Evolutionary conservation across 768 basidiomycete genomes (phyloP).

Genomic region (Imleria badia): DNA sequence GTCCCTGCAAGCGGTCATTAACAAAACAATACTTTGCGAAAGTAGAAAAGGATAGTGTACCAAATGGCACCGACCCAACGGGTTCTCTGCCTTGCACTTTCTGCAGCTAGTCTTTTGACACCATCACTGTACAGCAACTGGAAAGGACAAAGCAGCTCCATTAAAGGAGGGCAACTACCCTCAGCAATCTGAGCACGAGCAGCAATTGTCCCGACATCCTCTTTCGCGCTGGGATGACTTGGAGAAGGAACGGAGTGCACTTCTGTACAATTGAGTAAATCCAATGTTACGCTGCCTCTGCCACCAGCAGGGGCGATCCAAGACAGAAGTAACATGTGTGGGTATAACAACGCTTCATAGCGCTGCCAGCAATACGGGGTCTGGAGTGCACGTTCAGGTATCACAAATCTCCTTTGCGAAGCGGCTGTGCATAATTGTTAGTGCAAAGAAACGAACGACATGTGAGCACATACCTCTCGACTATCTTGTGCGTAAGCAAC

Average conservation of each 20-base stretch:
- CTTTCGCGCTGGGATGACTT: constrained; percentile 73
- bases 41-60: constrained; percentile 43
- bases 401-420: no score
- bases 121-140: constrained; percentile 90
- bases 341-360: constrained; percentile 79
- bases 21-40: neutral
- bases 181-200: constrained; percentile 57
- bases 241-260: constrained; percentile 83
- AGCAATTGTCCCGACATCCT: constrained; percentile 86
- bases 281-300: constrained; percentile 81
- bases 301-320: constrained; percentile 87
- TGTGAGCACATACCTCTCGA: constrained; percentile 40
- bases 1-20: constrained; percentile 52
- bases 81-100: constrained; percentile 81
- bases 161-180: constrained; percentile 46
- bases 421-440: no score
- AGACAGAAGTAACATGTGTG: constrained; percentile 76
- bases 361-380: constrained; percentile 80
- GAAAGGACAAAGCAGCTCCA: constrained; percentile 84
- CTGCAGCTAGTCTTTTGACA: constrained; percentile 84
- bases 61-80: constrained; percentile 92
- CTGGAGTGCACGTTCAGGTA: constrained; percentile 89
- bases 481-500: constrained; percentile 41
- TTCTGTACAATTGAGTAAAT: constrained; percentile 82
- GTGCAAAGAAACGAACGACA: neutral